Evolutionary conservation across 345 rosid genomes (phyloP).

Genomic region (Brassica incana): DNA sequence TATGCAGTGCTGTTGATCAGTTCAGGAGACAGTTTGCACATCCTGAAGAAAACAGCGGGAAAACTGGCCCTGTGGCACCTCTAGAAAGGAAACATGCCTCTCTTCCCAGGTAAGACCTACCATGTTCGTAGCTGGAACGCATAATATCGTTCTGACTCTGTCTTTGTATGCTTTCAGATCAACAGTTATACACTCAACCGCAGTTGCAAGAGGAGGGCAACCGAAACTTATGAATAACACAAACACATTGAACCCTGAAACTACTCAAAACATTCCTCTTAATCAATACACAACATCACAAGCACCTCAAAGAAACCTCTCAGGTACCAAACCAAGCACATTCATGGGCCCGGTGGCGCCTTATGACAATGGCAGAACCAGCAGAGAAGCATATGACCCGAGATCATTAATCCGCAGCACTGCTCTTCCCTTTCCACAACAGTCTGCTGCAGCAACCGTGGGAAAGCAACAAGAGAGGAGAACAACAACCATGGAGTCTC

Average conservation of each 20-base stretch:
- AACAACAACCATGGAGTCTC: constrained; percentile 47
- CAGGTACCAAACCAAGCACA: constrained; percentile 74
- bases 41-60: constrained; percentile 84
- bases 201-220: constrained; percentile 50
- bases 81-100: constrained; percentile 87
- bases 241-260: constrained; percentile 46
- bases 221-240: constrained; percentile 39
- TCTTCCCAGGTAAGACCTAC: constrained; percentile 69
- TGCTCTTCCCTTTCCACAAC: constrained; percentile 42
- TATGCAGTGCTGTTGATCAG: constrained; percentile 85
- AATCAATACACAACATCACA: constrained; percentile 49
- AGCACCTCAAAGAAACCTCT: constrained; percentile 62
- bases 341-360: constrained; percentile 64
- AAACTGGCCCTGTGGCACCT: constrained; percentile 66
- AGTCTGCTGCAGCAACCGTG: constrained; percentile 47
- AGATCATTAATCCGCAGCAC: constrained; percentile 60
- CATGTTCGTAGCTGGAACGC: not conserved
- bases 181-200: constrained; percentile 69
- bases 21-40: constrained; percentile 88
- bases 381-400: constrained; percentile 65
- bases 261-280: constrained; percentile 48
- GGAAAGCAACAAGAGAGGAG: constrained; percentile 64
- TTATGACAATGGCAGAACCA: constrained; percentile 50
- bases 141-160: not conserved
- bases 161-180: constrained; percentile 56